These are phyloP conservation scores for Pelargonium australe DNA, from an alignment of 441 rosid species.

Conservation along the genomic window DNA sequence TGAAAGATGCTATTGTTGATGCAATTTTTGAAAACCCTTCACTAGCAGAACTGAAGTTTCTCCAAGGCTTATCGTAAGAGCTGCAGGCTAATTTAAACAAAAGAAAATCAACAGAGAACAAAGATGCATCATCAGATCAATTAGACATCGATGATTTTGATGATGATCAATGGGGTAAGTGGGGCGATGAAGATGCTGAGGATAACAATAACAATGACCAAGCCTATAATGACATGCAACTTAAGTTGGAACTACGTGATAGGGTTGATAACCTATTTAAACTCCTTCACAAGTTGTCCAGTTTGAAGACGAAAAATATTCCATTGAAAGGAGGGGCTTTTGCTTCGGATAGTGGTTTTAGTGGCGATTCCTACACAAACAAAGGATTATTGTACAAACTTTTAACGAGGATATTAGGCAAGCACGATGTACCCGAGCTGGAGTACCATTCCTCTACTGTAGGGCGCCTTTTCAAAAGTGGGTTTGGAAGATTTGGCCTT, in stretches of 20 bases:
- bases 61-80: conserved; percentile 56
- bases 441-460: conserved; percentile 93
- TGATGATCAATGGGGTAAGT: conserved; percentile 89
- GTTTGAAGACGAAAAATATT: conserved; percentile 42
- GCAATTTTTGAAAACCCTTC: conserved; percentile 68
- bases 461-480: conserved; percentile 88
- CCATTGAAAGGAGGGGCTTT: conserved; percentile 49
- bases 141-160: conserved; percentile 72
- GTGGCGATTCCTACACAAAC: conserved; percentile 43
- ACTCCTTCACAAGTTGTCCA: conserved; percentile 68
- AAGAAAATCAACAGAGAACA: conserved; percentile 34
- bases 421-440: conserved; percentile 61
- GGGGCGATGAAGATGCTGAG: conserved; percentile 78
- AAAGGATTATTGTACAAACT: conserved; percentile 72
- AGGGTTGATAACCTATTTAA: conserved; percentile 76
- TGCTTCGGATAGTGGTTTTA: conserved; percentile 41
- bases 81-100: conserved; percentile 56
- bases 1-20: conserved; percentile 79
- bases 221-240: conserved; percentile 66
- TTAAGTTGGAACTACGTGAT: conserved; percentile 77
- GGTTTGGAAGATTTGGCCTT: conserved; percentile 93
- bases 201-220: conserved; percentile 35
- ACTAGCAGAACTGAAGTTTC: conserved; percentile 61
- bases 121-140: conserved; percentile 41
- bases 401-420: conserved; percentile 52